Conservation (phyloP, 345 rosid genomes). For the Salix exigua region DNA sequence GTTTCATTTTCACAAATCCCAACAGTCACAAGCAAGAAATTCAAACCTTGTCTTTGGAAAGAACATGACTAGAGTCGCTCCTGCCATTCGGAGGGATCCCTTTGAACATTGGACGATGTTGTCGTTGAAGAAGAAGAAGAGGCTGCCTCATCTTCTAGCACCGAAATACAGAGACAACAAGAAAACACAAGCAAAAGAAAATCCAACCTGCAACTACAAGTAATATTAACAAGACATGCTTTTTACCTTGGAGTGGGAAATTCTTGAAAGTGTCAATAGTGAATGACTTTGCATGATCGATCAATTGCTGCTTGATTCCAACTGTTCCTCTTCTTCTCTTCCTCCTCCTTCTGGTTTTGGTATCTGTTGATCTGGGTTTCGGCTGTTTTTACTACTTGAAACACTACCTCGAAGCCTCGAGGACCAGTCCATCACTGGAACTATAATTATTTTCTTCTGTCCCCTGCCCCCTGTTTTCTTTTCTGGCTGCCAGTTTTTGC, state of each 20-base stretch:
- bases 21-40: neutral
- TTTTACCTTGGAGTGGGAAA: conserved; percentile 54
- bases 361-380: conserved; percentile 10
- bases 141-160: conserved; percentile 37
- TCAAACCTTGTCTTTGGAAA: conserved; percentile 63
- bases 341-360: conserved; percentile 10
- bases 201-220: neutral
- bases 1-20: too few relatives aligned
- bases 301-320: conserved; percentile 62
- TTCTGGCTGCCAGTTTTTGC: too few relatives aligned
- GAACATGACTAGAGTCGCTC: conserved; percentile 61
- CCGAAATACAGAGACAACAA: conserved; percentile 5
- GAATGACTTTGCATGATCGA: conserved; percentile 60
- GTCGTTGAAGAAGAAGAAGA: conserved; percentile 11
- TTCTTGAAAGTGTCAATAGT: conserved; percentile 70
- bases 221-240: neutral
- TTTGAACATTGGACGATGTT: conserved; percentile 35
- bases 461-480: too few relatives aligned
- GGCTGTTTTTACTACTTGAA: conserved; percentile 13
- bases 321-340: conserved; percentile 34
- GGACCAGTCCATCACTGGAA: conserved; percentile 40
- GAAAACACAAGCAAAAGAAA: neutral
- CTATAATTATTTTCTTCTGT: neutral
- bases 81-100: conserved; percentile 83
- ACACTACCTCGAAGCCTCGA: conserved; percentile 58